Evolutionary conservation across 257 asterid genomes (phyloP), one percentile per base, ranked within the genome.

Genomic region (Scutellaria baicalensis): DNA sequence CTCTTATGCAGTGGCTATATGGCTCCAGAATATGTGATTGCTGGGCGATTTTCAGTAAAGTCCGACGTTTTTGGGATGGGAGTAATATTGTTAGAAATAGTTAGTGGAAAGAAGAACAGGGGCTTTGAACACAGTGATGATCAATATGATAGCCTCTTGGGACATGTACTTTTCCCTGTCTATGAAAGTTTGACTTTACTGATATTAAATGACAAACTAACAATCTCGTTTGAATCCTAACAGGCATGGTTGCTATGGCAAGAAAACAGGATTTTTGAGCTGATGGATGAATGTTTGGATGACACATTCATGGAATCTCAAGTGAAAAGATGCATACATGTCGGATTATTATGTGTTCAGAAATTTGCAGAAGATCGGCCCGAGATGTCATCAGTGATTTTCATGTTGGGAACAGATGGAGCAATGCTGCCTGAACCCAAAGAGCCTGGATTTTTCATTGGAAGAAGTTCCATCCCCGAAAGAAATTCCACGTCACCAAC

Each of bases 41-140:
- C 56, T 10, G 71, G 71, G 17, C 18, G 20, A 1, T 36, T 9
- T 12, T 66, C 71, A 17, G 51, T 51, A 17, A 38, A 66, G 14
- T 66, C 71, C 2, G 71, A 66, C 36, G 52, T 66, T 38, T 66
- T 66, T 9, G 12, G 84, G 58, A 1, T 83, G 43, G 88, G 86
- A 6, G 84, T 83, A 13, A 35, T 83, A 3, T 20, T 83, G 49
- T 40, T 83, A 59, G 88, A 83, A 72, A 75, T 83, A 6, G 59
- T 78, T 14, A 80, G 84, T 23, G 85, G 85, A 10, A 75, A 59
- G 54, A 83, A 68, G 81, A 83, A 83, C 61, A 73, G 77, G 48
- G 67, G 65, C 9, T 83, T 78, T 51, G 21, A 17, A n/a, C 64
- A 66, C 60, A 20, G 39, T 38, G 57, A 64, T 40, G 69, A 72